Evolutionary conservation across 495 filamentous ascomycete genomes (phyloP).

Genomic region (Aeminium ludgeri): DNA sequence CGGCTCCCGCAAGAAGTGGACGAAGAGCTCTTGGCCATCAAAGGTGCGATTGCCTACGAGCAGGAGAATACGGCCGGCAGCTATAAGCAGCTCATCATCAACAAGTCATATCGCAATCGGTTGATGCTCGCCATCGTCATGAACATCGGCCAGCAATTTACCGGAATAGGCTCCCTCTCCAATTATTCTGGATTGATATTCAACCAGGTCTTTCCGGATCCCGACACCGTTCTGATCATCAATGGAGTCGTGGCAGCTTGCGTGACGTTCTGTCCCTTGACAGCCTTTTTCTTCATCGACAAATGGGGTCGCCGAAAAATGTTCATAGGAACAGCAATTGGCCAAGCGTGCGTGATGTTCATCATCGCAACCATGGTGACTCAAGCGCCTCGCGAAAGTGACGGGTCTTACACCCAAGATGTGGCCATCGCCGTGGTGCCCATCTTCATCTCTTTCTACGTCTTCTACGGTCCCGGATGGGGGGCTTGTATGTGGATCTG

Average conservation of each 20-base stretch:
- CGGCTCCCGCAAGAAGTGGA: constrained; percentile 44
- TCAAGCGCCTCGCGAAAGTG: constrained; percentile 31
- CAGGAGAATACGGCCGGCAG: constrained; percentile 41
- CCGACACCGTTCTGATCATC: constrained; percentile 16
- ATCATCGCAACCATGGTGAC: constrained; percentile 17
- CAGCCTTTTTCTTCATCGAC: too few relatives aligned
- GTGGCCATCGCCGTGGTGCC: constrained; percentile 50
- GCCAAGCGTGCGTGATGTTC: constrained; percentile 37
- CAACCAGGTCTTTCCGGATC: constrained; percentile 42
- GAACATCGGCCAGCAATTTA: constrained; percentile 46
- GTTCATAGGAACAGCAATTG: constrained; percentile 37
- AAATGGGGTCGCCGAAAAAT: neutral
- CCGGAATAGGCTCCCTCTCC: constrained; percentile 45
- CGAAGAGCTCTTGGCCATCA: constrained; percentile 37
- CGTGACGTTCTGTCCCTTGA: neutral
- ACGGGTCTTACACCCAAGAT: constrained; percentile 34
- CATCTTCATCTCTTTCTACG: constrained; percentile 45
- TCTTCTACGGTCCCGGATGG: constrained; percentile 57
- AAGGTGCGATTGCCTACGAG: constrained; percentile 45
- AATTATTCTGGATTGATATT: constrained; percentile 47
- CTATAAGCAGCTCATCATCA: constrained; percentile 43
- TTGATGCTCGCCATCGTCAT: constrained; percentile 36
- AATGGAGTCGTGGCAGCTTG: constrained; percentile 26
- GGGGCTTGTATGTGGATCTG: constrained; percentile 52
- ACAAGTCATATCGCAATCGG: constrained; percentile 42